Evolutionary conservation across 139 green algal genomes (phyloP), one percentile per base, ranked within the genome.

Genomic region (Chlamydomonas incerta): DNA sequence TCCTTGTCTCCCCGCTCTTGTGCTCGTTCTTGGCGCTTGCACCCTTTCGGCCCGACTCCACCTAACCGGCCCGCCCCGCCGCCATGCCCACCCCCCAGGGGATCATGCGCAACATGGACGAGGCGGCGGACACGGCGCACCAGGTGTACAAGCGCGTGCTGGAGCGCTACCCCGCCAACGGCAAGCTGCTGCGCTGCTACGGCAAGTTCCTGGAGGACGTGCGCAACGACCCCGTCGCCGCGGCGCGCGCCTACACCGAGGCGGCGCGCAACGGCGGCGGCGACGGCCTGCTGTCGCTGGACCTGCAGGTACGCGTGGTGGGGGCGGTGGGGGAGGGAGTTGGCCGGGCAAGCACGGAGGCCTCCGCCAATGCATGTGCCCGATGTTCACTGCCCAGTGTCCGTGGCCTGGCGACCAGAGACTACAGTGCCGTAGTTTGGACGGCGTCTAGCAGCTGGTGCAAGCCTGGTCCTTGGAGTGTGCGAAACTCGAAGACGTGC

Each of bases 161-260:
- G 72, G 88, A 91, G 73, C 88, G 84, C 73, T 91, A 91, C 73
- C 88, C 88, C 66, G 83, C 69, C 60, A 89, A 85, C 73, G 71
- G 70, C 83, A 89, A 89, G 77, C 83, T 91, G 71, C 86, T 84
- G 15, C 69, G 74, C 41, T 85, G 70, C 70, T 92, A 92, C 73
- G 88, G 84, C 84, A 86, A 84, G 31, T 92, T 92, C 72, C 82
- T 88, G 70, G 88, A 92, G 84, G 88, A 92, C 14, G 85, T 90
- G 15, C 60, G 74, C 50, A 88, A 87, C 63, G 82, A 88, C 76
- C 68, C 81, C 23, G 0, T 23, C 13, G 81, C 72, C 1, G 87
- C 87, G 2, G 28, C 71, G 17, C 24, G 68, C 26, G 80, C 58
- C 0, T 86, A 80, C 68, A n/a, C 11, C 34, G 80, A 86, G 67